Evolutionary conservation across 192 early-diverging fungal species (phyloP).

Genomic region (Linnemannia hyalina): DNA sequence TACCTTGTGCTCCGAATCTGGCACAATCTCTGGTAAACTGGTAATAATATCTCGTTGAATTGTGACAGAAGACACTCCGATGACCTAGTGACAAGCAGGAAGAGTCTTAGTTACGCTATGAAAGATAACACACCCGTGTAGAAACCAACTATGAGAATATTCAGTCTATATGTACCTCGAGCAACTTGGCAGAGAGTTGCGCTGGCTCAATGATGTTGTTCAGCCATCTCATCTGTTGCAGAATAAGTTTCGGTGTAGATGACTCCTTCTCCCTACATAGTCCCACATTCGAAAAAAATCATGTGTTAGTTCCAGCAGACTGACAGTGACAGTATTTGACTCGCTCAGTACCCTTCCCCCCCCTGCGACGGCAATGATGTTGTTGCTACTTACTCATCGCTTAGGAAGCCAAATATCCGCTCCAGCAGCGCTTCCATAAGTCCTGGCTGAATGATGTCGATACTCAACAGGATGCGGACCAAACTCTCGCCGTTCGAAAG

Average conservation of each 20-base stretch:
- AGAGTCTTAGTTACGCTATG: not conserved
- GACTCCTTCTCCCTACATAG: conserved; percentile 61
- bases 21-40: conserved; percentile 80
- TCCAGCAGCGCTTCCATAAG: conserved; percentile 75
- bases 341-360: conserved; percentile 8
- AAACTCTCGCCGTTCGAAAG: conserved; percentile 64
- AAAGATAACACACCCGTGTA: not conserved
- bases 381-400: conserved; percentile 38
- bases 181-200: conserved; percentile 69
- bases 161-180: conserved; percentile 64
- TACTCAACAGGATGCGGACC: conserved; percentile 68
- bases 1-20: conserved; percentile 76
- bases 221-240: conserved; percentile 83
- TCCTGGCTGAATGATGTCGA: conserved; percentile 71
- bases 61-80: conserved; percentile 68
- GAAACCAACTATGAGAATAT: no score
- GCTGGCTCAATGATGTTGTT: conserved; percentile 77
- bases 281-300: not conserved
- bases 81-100: conserved; percentile 53
- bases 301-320: not conserved
- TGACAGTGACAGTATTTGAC: not conserved
- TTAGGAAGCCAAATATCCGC: conserved; percentile 29
- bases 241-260: conserved; percentile 66
- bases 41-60: conserved; percentile 83
- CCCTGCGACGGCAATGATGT: conserved; percentile 59